These are phyloP conservation scores for Stramenopiles sp. DNA, from an alignment of 352 stramenopile genomes.

Conservation along the genomic window DNA sequence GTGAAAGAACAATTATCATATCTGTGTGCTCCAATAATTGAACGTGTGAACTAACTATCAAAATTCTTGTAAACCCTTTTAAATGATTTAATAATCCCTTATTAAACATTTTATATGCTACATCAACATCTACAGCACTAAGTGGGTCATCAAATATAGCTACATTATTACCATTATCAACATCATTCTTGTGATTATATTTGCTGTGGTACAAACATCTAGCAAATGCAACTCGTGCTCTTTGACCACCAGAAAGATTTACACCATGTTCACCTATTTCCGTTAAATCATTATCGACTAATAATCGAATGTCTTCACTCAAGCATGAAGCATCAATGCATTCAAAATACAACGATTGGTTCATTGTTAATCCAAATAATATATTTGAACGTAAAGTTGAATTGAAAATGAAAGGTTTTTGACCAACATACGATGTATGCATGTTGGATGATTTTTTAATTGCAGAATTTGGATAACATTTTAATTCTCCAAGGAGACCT, in stretches of 20 bases:
- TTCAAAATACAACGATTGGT: no score
- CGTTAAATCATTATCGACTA: slow-evolving; percentile 18
- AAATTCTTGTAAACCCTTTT: background rate
- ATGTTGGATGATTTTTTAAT: no score
- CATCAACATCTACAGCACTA: slow-evolving; percentile 84
- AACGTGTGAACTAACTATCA: background rate
- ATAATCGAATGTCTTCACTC: background rate
- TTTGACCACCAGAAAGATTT: slow-evolving; percentile 35
- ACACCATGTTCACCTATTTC: slow-evolving; percentile 37
- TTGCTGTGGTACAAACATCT: slow-evolving; percentile 30
- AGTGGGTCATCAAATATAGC: slow-evolving; percentile 81
- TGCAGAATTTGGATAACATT: no score
- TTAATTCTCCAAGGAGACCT: no score
- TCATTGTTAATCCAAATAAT: no score
- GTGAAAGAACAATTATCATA: background rate
- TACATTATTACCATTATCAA: no score
- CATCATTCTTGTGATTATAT: no score
- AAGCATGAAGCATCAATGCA: slow-evolving; percentile 1
- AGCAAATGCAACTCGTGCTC: slow-evolving; percentile 34
- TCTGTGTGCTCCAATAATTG: background rate
- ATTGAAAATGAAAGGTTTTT: no score
- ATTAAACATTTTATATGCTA: slow-evolving; percentile 76
- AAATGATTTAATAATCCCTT: slow-evolving; percentile 45
- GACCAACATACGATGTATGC: no score
- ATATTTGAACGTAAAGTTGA: no score